Conservation (phyloP, 805 yeast species). For the Kockiozyma suomiensis region DNA sequence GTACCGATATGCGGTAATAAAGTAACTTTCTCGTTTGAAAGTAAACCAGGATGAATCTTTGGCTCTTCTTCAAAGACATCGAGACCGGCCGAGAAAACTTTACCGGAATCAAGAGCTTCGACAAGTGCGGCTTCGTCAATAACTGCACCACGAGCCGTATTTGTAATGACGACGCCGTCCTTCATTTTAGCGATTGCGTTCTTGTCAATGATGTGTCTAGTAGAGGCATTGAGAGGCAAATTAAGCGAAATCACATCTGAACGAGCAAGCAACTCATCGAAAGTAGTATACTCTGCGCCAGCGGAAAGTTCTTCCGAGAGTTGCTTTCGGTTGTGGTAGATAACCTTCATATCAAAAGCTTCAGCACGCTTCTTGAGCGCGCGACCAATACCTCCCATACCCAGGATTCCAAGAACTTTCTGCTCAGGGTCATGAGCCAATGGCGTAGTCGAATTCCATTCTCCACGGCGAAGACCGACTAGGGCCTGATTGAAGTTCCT, state of each 20-base stretch:
- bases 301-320: constrained; percentile 63
- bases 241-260: constrained; percentile 75
- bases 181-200: constrained; percentile 69
- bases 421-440: constrained; percentile 77
- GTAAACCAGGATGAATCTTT: constrained; percentile 56
- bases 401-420: constrained; percentile 75
- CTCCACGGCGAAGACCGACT: constrained; percentile 56
- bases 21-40: constrained; percentile 53
- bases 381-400: constrained; percentile 90
- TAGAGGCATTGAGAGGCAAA: constrained; percentile 72
- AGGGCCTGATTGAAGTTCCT: constrained; percentile 69
- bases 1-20: constrained; percentile 92
- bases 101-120: constrained; percentile 55
- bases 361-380: constrained; percentile 69
- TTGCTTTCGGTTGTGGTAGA: constrained; percentile 70
- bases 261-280: constrained; percentile 63
- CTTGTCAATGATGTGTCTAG: constrained; percentile 68
- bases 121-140: constrained; percentile 61
- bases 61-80: constrained; percentile 73
- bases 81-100: constrained; percentile 59
- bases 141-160: constrained; percentile 88
- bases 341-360: constrained; percentile 77
- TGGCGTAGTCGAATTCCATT: constrained; percentile 63
- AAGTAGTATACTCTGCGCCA: constrained; percentile 69
- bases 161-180: constrained; percentile 73